Evolutionary conservation across 345 rosid genomes (phyloP).

Genomic region (Eucalyptus albens): DNA sequence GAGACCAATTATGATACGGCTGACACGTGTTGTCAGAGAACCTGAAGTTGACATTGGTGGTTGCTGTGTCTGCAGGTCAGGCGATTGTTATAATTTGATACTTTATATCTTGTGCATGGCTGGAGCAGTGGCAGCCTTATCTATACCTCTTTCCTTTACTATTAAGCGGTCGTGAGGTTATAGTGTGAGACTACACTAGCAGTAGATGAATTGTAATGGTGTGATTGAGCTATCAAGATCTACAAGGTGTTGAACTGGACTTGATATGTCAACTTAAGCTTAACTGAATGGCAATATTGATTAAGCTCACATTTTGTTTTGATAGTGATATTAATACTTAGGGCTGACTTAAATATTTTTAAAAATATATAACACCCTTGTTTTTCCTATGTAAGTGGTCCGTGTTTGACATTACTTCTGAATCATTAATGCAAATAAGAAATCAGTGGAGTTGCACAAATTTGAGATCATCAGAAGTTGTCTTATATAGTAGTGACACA

Average conservation of each 20-base stretch:
- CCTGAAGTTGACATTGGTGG: conserved; percentile 85
- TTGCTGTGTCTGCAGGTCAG: conserved; percentile 88
- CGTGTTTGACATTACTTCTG: not conserved
- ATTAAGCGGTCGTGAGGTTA: not conserved
- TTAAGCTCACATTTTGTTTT: not conserved
- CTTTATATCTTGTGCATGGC: not conserved
- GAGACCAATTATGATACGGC: conserved; percentile 48
- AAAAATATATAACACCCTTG: not conserved
- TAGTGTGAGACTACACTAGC: not conserved
- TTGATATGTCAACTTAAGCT: not conserved
- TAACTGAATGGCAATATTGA: not conserved
- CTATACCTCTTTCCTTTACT: not conserved
- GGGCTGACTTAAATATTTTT: not conserved
- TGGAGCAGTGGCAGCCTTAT: not conserved
- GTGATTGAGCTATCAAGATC: not conserved
- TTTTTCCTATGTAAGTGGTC: not conserved
- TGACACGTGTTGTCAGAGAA: conserved; percentile 55
- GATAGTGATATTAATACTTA: not conserved
- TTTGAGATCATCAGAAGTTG: not conserved
- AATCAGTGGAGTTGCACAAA: not conserved
- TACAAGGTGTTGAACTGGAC: not conserved
- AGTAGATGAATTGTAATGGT: not conserved
- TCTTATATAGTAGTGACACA: not conserved
- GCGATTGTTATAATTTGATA: not conserved
- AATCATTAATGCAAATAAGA: not conserved